phyloP scores from a whole-genome alignment of 371 early-diverging fungal genomes.

The Lichtheimia ramosa region DNA sequence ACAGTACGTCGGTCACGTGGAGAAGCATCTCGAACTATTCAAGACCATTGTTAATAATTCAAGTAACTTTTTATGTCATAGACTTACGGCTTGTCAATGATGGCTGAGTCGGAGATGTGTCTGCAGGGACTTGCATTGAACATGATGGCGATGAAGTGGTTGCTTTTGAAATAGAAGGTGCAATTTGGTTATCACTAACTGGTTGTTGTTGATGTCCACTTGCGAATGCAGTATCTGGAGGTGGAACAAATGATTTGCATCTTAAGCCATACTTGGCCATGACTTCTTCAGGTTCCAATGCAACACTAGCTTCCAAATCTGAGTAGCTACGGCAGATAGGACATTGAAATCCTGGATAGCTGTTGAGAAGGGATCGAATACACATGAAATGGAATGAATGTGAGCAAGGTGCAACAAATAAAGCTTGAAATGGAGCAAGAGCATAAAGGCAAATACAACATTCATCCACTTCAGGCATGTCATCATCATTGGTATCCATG shows the following conservation, averaged over 20 bases:
- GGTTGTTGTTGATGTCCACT: constrained; percentile 9
- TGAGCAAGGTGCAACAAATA: constrained; percentile 93
- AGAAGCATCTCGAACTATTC: background rate
- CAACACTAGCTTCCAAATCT: constrained; percentile 88
- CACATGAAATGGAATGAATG: constrained; percentile 96
- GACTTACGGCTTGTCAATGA: background rate
- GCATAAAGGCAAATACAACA: constrained; percentile 96
- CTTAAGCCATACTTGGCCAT: constrained; percentile 20
- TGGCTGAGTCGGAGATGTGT: constrained; percentile 6
- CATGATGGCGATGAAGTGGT: background rate
- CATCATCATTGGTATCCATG: background rate
- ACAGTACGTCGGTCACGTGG: background rate
- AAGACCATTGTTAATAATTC: background rate
- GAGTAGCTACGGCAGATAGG: constrained; percentile 96
- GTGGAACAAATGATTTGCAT: constrained; percentile 20
- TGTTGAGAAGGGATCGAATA: constrained; percentile 73
- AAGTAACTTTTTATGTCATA: too few species aligned
- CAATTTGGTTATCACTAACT: background rate
- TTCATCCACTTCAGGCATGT: constrained; percentile 56
- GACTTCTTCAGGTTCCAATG: constrained; percentile 34
- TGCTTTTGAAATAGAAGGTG: background rate
- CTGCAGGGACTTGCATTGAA: constrained; percentile 1
- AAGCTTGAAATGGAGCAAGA: constrained; percentile 88
- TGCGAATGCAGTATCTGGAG: constrained; percentile 12
- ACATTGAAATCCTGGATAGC: constrained; percentile 85